Evolutionary conservation across 2,329 filamentous ascomycete genomes (phyloP).

Genomic region (Alternaria longipes): DNA sequence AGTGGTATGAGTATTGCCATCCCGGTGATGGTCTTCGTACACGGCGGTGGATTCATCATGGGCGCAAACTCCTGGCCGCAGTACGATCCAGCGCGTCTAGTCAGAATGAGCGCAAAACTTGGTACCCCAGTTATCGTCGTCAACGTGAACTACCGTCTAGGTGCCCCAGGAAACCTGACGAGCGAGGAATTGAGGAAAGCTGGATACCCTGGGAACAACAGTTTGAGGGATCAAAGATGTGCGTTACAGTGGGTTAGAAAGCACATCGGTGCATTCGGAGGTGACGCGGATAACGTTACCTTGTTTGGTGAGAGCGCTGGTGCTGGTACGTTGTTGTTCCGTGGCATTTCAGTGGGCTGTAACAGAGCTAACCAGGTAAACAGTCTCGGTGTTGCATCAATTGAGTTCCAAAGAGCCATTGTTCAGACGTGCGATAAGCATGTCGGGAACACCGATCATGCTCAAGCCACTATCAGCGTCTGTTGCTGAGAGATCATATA

Average conservation of each 20-base stretch:
- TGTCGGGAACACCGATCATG: conserved; percentile 49
- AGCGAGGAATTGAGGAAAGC: conserved; percentile 57
- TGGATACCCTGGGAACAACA: conserved; percentile 44
- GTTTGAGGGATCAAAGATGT: conserved; percentile 41
- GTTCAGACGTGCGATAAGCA: conserved; percentile 35
- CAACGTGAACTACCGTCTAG: conserved; percentile 44
- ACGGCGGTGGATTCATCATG: conserved; percentile 59
- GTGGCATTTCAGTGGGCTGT: not conserved
- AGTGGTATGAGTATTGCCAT: conserved; percentile 37
- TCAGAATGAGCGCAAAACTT: conserved; percentile 53
- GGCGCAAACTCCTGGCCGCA: conserved; percentile 62
- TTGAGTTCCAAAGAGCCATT: conserved; percentile 28
- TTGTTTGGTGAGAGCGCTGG: conserved; percentile 58
- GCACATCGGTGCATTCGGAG: conserved; percentile 47
- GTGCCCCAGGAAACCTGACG: conserved; percentile 46
- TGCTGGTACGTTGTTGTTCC: conserved; percentile 45
- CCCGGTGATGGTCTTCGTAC: conserved; percentile 62
- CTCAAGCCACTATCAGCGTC: conserved; percentile 48
- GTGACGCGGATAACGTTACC: conserved; percentile 45
- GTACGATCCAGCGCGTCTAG: conserved; percentile 57
- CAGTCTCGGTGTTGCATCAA: conserved; percentile 31
- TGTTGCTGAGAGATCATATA: conserved; percentile 54
- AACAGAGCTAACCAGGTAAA: conserved; percentile 6
- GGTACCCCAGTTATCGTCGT: conserved; percentile 55
- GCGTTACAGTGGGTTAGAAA: conserved; percentile 48